Conservation (phyloP, 805 yeast species). For the Cyberlindnera maclurae region DNA sequence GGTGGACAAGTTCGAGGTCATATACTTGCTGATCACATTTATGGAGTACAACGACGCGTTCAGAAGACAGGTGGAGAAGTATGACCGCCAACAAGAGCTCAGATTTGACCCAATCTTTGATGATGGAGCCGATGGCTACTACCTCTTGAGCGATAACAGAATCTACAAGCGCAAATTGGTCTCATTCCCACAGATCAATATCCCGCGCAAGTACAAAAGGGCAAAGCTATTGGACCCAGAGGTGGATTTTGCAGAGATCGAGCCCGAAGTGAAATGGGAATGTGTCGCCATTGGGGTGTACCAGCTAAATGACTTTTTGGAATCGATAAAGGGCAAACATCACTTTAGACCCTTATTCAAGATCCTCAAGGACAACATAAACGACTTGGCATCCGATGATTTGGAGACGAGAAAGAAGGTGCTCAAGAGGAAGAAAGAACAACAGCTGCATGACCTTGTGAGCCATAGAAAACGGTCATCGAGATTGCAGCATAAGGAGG, state of each 20-base stretch:
- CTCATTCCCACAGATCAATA: slow-evolving; percentile 25
- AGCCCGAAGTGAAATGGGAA: slow-evolving; percentile 34
- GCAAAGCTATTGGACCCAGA: slow-evolving; percentile 24
- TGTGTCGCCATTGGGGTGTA: slow-evolving; percentile 39
- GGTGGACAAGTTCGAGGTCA: slow-evolving; percentile 41
- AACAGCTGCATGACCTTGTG: slow-evolving; percentile 54
- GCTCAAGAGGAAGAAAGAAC: slow-evolving; percentile 51
- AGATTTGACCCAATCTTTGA: slow-evolving; percentile 28
- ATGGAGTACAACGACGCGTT: slow-evolving; percentile 38
- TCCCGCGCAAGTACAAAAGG: slow-evolving; percentile 29
- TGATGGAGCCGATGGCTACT: slow-evolving; percentile 20
- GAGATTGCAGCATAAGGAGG: slow-evolving; percentile 64
- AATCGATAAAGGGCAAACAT: slow-evolving; percentile 25
- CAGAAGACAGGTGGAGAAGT: slow-evolving; percentile 39
- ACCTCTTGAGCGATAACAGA: slow-evolving; percentile 45
- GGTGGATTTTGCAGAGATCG: slow-evolving; percentile 24
- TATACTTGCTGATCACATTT: slow-evolving; percentile 37
- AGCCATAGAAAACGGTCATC: slow-evolving; percentile 70
- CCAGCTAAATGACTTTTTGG: slow-evolving; percentile 29
- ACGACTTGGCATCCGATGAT: slow-evolving; percentile 37
- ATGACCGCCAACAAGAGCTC: slow-evolving; percentile 23
- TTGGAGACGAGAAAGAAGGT: slow-evolving; percentile 46
- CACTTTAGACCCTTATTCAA: slow-evolving; percentile 26
- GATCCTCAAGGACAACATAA: slow-evolving; percentile 26
- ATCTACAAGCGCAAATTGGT: slow-evolving; percentile 34